phyloP scores from a whole-genome alignment of 306 rosid genomes.

The Ochetophila trinervis region DNA sequence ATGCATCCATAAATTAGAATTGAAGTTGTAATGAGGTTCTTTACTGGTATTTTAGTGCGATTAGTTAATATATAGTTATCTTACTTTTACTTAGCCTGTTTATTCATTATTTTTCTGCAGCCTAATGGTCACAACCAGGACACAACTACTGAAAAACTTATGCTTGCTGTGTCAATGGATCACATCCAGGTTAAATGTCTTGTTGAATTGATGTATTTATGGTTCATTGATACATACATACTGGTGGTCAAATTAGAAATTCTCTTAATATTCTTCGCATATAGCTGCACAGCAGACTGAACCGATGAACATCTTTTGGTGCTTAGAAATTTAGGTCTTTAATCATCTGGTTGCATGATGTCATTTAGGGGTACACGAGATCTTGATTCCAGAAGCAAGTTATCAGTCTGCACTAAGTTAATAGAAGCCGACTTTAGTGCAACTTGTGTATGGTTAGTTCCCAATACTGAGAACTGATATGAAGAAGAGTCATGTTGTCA shows the following conservation, averaged over 20 bases:
- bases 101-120: slow-evolving; percentile 48
- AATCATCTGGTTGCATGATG: no score
- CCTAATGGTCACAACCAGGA: slow-evolving; percentile 89
- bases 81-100: not conserved
- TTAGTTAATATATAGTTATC: not conserved
- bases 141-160: slow-evolving; percentile 45
- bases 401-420: no score
- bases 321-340: not conserved
- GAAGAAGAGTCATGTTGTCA: no score
- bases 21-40: not conserved
- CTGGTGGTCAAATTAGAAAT: no score
- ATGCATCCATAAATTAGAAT: not conserved
- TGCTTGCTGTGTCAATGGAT: slow-evolving; percentile 78
- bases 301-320: no score
- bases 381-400: not conserved
- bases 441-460: no score
- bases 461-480: no score
- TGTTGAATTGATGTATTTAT: not conserved
- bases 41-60: not conserved
- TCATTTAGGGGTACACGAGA: no score
- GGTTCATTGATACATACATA: not conserved
- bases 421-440: no score
- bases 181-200: slow-evolving; percentile 72
- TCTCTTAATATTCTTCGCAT: no score
- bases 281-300: no score